A percentile compares a stretch with the other conserved stretches of the same genome.
These are phyloP conservation scores for Barnettozyma pratensis DNA, from an alignment of 805 yeast genomes.

Conservation along the genomic window DNA sequence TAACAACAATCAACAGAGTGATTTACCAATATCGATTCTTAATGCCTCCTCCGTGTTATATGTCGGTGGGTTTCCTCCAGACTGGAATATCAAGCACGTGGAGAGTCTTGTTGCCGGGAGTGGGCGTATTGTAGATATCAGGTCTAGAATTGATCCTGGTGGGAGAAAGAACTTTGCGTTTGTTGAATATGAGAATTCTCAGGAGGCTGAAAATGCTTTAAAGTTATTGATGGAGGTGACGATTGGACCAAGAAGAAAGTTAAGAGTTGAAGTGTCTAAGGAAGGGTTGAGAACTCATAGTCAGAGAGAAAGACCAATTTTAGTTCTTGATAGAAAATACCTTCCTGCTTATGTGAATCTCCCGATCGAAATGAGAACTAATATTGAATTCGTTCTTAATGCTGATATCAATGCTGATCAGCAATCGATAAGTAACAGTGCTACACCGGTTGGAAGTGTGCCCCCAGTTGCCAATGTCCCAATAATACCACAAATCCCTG, in stretches of 20 bases:
- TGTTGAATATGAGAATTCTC: slow-evolving; percentile 49
- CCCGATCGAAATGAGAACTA: slow-evolving; percentile 32
- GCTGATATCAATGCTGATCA: slow-evolving; percentile 22
- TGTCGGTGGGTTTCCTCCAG: slow-evolving; percentile 61
- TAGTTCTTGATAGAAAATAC: slow-evolving; percentile 39
- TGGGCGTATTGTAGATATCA: slow-evolving; percentile 64
- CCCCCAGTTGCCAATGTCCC: slow-evolving; percentile 10
- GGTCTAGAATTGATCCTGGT: slow-evolving; percentile 32
- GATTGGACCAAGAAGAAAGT: slow-evolving; percentile 37
- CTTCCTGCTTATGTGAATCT: slow-evolving; percentile 54
- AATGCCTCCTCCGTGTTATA: slow-evolving; percentile 39
- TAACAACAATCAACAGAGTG: no score
- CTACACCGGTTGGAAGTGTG: slow-evolving; percentile 1
- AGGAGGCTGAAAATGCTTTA: slow-evolving; percentile 48
- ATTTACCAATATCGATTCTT: not conserved
- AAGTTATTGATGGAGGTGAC: slow-evolving; percentile 38
- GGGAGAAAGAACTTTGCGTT: slow-evolving; percentile 66
- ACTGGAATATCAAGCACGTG: slow-evolving; percentile 63
- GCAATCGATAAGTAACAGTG: slow-evolving; percentile 5
- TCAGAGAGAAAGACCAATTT: slow-evolving; percentile 34
- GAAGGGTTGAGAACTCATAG: slow-evolving; percentile 43
- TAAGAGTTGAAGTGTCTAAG: slow-evolving; percentile 56
- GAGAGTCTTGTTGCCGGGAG: slow-evolving; percentile 67
- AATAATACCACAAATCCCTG: slow-evolving; percentile 33
- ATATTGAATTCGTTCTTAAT: slow-evolving; percentile 12